Conservation (phyloP, 306 rosid genomes). For the Aeschynomene evenia region DNA sequence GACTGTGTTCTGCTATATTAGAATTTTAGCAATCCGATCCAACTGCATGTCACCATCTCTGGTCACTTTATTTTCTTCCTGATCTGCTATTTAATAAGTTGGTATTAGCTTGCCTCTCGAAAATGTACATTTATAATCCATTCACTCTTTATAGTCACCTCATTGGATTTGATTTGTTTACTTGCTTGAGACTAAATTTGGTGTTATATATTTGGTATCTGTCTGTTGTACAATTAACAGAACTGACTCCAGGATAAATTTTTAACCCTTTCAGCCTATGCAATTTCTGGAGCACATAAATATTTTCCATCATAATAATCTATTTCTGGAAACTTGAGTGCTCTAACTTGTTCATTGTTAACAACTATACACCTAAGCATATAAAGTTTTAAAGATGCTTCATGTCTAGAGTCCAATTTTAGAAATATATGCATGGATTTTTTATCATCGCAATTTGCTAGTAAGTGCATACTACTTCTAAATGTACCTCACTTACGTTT, state of each 20-base stretch:
- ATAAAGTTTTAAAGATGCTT: not conserved
- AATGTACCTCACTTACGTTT: not conserved
- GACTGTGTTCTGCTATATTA: not conserved
- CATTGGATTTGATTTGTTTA: not conserved
- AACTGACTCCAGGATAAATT: not conserved
- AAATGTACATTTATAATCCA: not conserved
- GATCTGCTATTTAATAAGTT: not conserved
- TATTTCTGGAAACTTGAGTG: not conserved
- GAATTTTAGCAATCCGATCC: slow-evolving; percentile 12
- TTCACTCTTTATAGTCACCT: not conserved
- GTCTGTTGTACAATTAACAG: not conserved
- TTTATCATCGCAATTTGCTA: not conserved
- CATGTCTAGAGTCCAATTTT: not conserved
- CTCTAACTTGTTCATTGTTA: not conserved
- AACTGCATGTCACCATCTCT: not conserved
- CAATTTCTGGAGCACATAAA: not conserved
- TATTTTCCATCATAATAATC: not conserved
- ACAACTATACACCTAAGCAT: not conserved
- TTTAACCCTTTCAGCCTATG: not conserved
- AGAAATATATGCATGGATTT: not conserved
- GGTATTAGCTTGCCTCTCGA: not conserved
- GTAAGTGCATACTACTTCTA: not conserved
- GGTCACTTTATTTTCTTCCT: not conserved
- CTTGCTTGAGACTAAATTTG: not conserved
- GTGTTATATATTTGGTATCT: not conserved